Evolutionary conservation across 2,329 filamentous ascomycete species (phyloP), one percentile per base, ranked within the genome.

Genomic region (Curvularia sp.): DNA sequence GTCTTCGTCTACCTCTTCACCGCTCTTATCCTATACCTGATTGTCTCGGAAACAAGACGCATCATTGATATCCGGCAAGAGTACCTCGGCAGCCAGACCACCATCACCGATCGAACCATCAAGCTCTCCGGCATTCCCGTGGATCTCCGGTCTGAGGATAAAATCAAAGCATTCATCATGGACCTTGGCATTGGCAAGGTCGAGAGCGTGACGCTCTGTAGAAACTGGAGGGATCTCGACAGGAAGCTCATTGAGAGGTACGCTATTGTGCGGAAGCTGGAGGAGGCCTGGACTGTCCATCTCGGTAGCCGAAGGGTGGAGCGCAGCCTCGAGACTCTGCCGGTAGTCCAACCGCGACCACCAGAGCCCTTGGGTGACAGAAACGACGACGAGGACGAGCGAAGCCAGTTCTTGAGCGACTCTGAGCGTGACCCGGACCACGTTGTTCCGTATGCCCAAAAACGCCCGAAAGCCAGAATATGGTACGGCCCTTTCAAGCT

Each of bases 1-100:
- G 83, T 91, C n/a, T 99, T 99, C 69, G 91, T 93, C 1, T 99
- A 97, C 80, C 84, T 98, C 50, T 99, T 98, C 76, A 94, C 90
- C 5, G 86, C 82, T 1, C 79, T 98, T 42, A 90, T 91, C 0
- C 81, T 97, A 12, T 96, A 93, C 74, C 86, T 94, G 66, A 88
- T 98, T 69, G 87, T 94, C 58, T 85, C 85, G 42, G 89, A 97
- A 78, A 98, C 95, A 0, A 87, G 89, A 66, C 89, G 88, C 58
- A 89, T 99, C 52, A 96, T 98, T 64, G 86, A 89, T 56, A 86
- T 94, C 30, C 85, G 95, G 24, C 95, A 99, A 76, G 88, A 93
- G 58, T 99, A 97, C 73, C 84, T 99, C 9, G 95, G 95, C 12
- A 92, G 89, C 22, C 94, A 98, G 77, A 93, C 91, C 0, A 98